Conservation (phyloP, 768 basidiomycete genomes). For the Boletales sp. region DNA sequence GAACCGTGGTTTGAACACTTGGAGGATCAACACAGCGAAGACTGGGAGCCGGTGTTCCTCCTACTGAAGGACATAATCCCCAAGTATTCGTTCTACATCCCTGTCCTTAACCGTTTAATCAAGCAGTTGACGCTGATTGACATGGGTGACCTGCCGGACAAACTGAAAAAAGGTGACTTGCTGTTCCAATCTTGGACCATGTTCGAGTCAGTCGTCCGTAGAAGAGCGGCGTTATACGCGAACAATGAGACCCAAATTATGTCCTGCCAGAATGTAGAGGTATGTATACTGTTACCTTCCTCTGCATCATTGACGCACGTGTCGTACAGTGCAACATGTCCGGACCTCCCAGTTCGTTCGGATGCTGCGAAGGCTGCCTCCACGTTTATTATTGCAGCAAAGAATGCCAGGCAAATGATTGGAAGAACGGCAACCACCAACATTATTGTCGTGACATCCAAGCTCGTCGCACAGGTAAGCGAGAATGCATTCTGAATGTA, state of each 20-base stretch:
- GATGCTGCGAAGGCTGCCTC: slow-evolving; percentile 25
- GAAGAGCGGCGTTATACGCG: slow-evolving; percentile 10
- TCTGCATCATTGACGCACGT: background rate
- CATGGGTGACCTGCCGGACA: slow-evolving; percentile 7
- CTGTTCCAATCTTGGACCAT: slow-evolving; percentile 18
- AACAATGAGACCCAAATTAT: slow-evolving; percentile 14
- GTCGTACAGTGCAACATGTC: slow-evolving; percentile 21
- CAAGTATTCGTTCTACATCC: slow-evolving; percentile 23
- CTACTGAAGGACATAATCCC: slow-evolving; percentile 24
- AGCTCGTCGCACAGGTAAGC: slow-evolving; percentile 22
- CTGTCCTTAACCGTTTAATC: slow-evolving; percentile 15
- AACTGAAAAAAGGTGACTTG: slow-evolving; percentile 11
- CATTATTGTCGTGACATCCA: slow-evolving; percentile 26
- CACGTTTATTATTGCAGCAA: slow-evolving; percentile 29
- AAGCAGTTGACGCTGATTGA: slow-evolving; percentile 16
- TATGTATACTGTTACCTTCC: background rate
- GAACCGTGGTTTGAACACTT: slow-evolving; percentile 26
- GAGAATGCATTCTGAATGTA: background rate
- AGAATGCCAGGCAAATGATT: slow-evolving; percentile 30
- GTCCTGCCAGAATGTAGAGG: slow-evolving; percentile 26
- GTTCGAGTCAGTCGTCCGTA: slow-evolving; percentile 18
- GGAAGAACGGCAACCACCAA: slow-evolving; percentile 27
- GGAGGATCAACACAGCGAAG: slow-evolving; percentile 17
- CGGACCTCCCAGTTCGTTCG: slow-evolving; percentile 24
- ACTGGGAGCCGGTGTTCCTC: slow-evolving; percentile 28